Evolutionary conservation across 805 yeast species (phyloP).

Genomic region (Saturnispora zaruensis): DNA sequence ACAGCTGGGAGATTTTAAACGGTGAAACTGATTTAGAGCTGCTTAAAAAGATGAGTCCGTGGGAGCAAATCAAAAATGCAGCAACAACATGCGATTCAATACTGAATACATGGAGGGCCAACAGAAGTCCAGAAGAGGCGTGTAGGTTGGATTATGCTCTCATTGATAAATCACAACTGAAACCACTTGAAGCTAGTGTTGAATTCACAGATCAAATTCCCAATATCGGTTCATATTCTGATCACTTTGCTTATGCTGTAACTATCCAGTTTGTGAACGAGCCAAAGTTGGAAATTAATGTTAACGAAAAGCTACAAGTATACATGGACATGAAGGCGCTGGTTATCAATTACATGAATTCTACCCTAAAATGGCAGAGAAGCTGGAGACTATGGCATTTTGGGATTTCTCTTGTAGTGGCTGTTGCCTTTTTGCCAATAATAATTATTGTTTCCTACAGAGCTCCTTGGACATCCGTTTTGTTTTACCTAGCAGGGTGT

Average conservation of each 20-base stretch:
- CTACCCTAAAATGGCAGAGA: conserved; percentile 51
- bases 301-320: conserved; percentile 22
- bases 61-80: conserved; percentile 57
- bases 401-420: conserved; percentile 40
- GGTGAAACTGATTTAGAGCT: conserved; percentile 37
- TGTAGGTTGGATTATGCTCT: conserved; percentile 87
- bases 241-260: conserved; percentile 78
- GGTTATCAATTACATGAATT: conserved; percentile 37
- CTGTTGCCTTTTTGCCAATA: conserved; percentile 46
- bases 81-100: conserved; percentile 88
- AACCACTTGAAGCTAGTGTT: conserved; percentile 56
- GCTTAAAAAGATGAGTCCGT: conserved; percentile 40
- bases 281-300: background rate
- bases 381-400: conserved; percentile 62
- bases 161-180: conserved; percentile 47
- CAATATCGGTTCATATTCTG: conserved; percentile 70
- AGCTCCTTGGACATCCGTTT: conserved; percentile 56
- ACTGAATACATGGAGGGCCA: conserved; percentile 77
- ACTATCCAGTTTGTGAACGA: conserved; percentile 24
- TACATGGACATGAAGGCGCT: conserved; percentile 43
- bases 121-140: conserved; percentile 54
- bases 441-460: conserved; percentile 49
- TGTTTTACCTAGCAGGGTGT: conserved; percentile 50
- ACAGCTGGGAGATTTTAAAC: conserved; percentile 72
- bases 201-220: conserved; percentile 64